Base-by-base conservation (phyloP, 805 yeast species). In the Lachancea mirantina region DNA sequence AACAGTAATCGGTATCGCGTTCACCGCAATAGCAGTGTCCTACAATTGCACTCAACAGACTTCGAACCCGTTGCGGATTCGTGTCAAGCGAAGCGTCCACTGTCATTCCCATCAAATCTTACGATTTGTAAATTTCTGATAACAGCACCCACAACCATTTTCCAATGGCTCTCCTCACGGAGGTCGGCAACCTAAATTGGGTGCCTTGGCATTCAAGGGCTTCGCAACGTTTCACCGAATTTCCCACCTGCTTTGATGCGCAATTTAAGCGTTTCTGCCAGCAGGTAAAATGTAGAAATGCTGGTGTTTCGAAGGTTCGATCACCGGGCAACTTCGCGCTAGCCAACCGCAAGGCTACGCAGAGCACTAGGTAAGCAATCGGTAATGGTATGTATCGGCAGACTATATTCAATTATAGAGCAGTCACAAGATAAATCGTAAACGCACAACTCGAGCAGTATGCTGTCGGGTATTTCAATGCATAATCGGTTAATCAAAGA, bases 41-140 rank as follows among this genome's bases (percentile, higher is more conserved):
- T 50, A 46, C 59, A 55, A 55, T 55, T 55, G 61, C 61, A 55
- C 61, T 55, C 57, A 55, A 52, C 57, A 52, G 53, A 50, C 59
- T 49, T 42, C 45, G 36, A 24, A 26, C 28, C 14, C 33, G 9
- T 6, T 8, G 13, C 18, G 17, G 18, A 21, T 24, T 32, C 39
- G 41, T 45, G 60, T 49, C 51, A 55, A 53, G 50, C 46, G 44
- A 44, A 36, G 38, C 50, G 33, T 39, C 58, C 52, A 46, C 40
- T 47, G 54, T 50, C 58, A 33, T 51, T 53, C 61, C 61, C 56
- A 49, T 48, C 45, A 34, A 28, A 39, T 26, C 14, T 17, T 8
- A 11, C 26, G 24, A 28, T 40, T 22, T 26, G 49, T 44, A 32
- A 30, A 52, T 55, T 54, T 51, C 59, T 55, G 47, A 51, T 55